Conservation (phyloP, 163 green algal species). For the Smithsoniella earleae region DNA sequence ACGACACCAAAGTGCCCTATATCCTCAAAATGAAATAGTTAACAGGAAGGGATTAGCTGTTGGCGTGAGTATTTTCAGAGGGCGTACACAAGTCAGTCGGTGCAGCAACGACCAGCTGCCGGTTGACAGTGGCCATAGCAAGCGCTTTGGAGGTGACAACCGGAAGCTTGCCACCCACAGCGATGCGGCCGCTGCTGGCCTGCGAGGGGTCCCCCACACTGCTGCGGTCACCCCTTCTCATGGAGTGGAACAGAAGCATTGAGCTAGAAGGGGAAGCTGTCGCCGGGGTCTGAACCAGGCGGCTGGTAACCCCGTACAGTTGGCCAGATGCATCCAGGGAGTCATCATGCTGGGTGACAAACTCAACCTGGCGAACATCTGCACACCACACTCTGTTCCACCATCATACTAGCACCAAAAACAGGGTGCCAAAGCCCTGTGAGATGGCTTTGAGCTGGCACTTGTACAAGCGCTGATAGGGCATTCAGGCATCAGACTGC, state of each 20-base stretch:
- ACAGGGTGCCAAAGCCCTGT: too few species aligned
- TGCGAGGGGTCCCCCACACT: too few species aligned
- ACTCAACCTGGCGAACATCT: background rate
- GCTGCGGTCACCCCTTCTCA: too few species aligned
- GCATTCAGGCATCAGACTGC: too few species aligned
- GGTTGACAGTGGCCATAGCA: slow-evolving; percentile 21
- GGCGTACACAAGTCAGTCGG: background rate
- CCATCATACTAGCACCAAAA: too few species aligned
- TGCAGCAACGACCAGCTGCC: slow-evolving; percentile 12
- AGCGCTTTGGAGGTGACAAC: slow-evolving; percentile 19
- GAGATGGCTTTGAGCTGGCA: too few species aligned
- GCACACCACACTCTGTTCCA: background rate
- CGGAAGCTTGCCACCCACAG: slow-evolving; percentile 1
- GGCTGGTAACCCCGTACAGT: background rate
- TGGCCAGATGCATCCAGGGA: background rate
- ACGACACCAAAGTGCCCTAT: too few species aligned
- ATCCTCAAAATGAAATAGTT: too few species aligned
- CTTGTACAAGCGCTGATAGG: too few species aligned
- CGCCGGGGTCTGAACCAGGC: background rate
- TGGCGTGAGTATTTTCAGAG: too few species aligned
- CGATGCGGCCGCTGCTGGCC: slow-evolving; percentile 7
- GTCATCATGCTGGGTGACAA: background rate
- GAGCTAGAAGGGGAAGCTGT: background rate
- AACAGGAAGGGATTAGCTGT: too few species aligned
- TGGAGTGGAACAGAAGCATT: background rate